phyloP scores from a whole-genome alignment of 148 eudicot genomes.

The Pouteria glomerata region DNA sequence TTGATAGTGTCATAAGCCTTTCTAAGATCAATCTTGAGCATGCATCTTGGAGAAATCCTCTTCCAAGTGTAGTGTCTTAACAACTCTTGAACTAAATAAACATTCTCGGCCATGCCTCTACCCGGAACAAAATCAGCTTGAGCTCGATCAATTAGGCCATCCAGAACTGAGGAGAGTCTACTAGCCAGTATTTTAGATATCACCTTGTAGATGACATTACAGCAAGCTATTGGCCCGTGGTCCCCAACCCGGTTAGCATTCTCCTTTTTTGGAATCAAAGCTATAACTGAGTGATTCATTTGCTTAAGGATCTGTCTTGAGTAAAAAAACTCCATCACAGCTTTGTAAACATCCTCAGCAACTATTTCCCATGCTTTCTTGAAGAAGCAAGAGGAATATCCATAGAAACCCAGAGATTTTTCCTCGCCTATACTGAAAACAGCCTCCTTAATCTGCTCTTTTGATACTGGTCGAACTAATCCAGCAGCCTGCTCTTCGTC shows the following conservation, averaged over 20 bases:
- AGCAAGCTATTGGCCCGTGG: neutral
- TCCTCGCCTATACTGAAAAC: neutral
- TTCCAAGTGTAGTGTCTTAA: neutral
- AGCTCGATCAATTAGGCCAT: neutral
- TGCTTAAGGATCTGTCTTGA: neutral
- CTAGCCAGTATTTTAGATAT: neutral
- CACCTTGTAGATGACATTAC: conserved; percentile 7
- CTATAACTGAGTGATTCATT: neutral
- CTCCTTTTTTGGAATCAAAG: neutral
- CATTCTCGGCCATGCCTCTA: neutral
- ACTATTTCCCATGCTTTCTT: neutral
- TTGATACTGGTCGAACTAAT: neutral
- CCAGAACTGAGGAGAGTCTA: neutral
- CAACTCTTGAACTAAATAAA: neutral
- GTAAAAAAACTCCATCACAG: neutral
- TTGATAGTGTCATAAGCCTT: conserved; percentile 15
- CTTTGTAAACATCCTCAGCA: neutral
- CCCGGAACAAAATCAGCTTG: neutral
- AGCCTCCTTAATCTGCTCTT: neutral
- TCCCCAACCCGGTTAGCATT: neutral
- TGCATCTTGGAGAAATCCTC: neutral
- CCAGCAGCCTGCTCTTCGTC: neutral
- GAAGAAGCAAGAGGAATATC: neutral
- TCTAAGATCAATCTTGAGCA: conserved; percentile 7
- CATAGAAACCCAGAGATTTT: neutral